These are phyloP conservation scores for Alloteropsis angusta DNA, from an alignment of 202 grass and related monocot genomes.

Conservation along the genomic window DNA sequence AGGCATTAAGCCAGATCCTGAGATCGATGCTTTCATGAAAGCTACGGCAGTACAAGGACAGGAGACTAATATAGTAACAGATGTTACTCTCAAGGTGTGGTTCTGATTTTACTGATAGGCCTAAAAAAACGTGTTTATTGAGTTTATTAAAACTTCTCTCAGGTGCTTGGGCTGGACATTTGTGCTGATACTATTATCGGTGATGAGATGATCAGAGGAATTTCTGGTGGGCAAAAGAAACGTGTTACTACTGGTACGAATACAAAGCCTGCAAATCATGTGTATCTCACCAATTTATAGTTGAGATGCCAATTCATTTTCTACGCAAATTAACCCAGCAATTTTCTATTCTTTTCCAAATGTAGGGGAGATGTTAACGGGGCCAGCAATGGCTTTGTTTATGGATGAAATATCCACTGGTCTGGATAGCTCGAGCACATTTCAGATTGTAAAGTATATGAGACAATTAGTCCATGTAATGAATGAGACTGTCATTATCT, in stretches of 20 bases:
- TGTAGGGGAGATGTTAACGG: constrained; percentile 83
- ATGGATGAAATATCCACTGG: constrained; percentile 99
- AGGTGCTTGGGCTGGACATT: constrained; percentile 79
- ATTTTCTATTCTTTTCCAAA: background rate
- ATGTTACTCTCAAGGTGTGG: constrained; percentile 74
- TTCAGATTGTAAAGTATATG: constrained; percentile 73
- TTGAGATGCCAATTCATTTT: background rate
- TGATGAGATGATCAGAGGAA: constrained; percentile 74
- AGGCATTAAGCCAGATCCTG: constrained; percentile 75
- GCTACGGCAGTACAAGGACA: constrained; percentile 68
- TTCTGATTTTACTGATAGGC: background rate
- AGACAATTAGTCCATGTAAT: constrained; percentile 67
- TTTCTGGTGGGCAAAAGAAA: constrained; percentile 89
- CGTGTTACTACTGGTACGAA: constrained; percentile 72
- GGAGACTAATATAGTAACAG: constrained; percentile 51
- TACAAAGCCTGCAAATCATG: background rate
- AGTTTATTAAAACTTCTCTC: background rate
- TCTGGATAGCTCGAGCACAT: constrained; percentile 84
- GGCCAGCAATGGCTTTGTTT: constrained; percentile 73
- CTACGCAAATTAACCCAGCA: background rate
- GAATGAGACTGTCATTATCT: constrained; percentile 74
- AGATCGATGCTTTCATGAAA: constrained; percentile 91
- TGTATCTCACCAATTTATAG: background rate
- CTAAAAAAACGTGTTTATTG: background rate
- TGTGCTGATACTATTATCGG: constrained; percentile 75